Evolutionary conservation across 2,329 filamentous ascomycete species (phyloP).

Genomic region (Alternaria novae-zelandiae): DNA sequence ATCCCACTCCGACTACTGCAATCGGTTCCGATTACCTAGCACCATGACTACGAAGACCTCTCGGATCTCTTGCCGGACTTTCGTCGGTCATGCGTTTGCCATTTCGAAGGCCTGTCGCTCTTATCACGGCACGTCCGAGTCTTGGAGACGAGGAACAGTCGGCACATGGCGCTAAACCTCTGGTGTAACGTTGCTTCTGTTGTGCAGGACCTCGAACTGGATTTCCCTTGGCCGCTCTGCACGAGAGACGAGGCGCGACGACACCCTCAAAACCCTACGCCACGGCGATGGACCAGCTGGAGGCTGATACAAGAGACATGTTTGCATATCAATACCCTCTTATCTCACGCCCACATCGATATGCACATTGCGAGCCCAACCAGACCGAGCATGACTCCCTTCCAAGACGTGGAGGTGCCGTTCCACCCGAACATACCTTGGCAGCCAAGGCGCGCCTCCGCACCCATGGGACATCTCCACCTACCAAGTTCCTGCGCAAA

Average conservation of each 20-base stretch:
- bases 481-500: background rate
- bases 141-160: background rate
- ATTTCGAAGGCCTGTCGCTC: background rate
- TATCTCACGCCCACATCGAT: background rate
- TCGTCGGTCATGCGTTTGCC: background rate
- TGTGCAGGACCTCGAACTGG: background rate
- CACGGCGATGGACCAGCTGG: background rate
- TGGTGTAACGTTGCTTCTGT: background rate
- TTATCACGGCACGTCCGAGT: background rate
- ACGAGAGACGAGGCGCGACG: background rate
- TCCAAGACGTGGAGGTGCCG: background rate
- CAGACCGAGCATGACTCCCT: background rate
- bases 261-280: background rate
- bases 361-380: background rate
- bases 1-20: background rate
- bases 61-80: background rate
- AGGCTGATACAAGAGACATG: background rate
- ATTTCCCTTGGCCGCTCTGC: background rate
- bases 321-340: background rate
- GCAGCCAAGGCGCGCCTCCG: constrained; percentile 1
- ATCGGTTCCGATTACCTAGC: background rate
- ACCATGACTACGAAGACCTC: background rate
- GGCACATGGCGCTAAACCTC: background rate
- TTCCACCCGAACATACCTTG: background rate
- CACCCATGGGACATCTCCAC: background rate